Percentiles rank a stretch among this genome's conserved stretches.
phyloP scores from a whole-genome alignment of 495 filamentous ascomycete genomes.

The Aspergillus heteromorphus region DNA sequence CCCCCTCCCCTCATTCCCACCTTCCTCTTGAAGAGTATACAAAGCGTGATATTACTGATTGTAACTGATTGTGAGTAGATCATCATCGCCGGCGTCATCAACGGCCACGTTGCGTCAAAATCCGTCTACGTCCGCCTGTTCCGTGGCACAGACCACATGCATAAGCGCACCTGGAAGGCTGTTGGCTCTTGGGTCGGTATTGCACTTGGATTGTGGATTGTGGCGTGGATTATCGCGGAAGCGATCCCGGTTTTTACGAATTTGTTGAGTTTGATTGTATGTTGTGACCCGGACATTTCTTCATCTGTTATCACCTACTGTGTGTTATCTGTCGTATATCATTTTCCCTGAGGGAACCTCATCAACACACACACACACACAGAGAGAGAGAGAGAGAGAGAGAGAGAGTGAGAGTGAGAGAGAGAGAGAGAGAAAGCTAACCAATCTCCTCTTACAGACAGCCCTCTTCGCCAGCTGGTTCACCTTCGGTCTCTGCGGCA shows the following conservation, averaged over 20 bases:
- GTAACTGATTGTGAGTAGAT: no score
- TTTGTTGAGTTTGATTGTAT: slow-evolving; percentile 50
- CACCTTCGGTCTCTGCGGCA: slow-evolving; percentile 33
- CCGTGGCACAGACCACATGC: slow-evolving; percentile 53
- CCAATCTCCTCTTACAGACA: no score
- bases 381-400: no score
- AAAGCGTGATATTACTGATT: no score
- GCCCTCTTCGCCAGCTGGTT: slow-evolving; percentile 36
- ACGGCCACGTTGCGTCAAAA: slow-evolving; percentile 57
- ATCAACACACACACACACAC: no score
- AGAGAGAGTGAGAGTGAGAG: no score
- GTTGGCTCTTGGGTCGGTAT: slow-evolving; percentile 54
- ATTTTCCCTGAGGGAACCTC: no score
- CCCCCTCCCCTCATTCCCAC: no score
- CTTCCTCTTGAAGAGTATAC: no score
- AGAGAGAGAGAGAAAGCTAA: no score
- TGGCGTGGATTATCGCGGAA: slow-evolving; percentile 68
- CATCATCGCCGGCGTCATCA: slow-evolving; percentile 58
- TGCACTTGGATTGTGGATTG: slow-evolving; percentile 49
- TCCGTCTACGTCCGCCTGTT: slow-evolving; percentile 64
- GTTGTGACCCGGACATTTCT: slow-evolving; percentile 19
- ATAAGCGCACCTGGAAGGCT: slow-evolving; percentile 49
- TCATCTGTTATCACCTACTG: no score
- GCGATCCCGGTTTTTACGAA: slow-evolving; percentile 69
- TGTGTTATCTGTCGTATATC: no score